phyloP scores from a whole-genome alignment of 441 rosid species.

The Syzygium malaccense region DNA sequence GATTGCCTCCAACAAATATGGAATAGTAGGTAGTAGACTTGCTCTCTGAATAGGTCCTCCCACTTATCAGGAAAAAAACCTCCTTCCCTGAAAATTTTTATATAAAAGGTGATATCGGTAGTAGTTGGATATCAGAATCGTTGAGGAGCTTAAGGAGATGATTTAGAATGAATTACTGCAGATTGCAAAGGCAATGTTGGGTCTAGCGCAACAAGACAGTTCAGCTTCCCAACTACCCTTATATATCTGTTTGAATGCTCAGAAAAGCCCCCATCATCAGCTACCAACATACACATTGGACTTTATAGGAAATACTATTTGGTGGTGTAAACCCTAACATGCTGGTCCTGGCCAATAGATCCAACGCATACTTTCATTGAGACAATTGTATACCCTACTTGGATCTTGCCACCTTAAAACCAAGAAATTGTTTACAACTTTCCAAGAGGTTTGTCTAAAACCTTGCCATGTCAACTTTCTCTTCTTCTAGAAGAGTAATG shows the following conservation, averaged over 20 bases:
- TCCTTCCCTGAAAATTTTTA: neutral
- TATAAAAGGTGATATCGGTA: neutral
- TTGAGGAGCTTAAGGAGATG: neutral
- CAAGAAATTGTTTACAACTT: neutral
- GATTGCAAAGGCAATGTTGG: neutral
- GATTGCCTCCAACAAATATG: neutral
- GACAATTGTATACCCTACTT: neutral
- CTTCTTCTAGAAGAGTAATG: neutral
- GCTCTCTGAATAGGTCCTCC: neutral
- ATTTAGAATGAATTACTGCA: neutral
- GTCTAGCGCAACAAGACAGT: neutral
- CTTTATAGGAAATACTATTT: neutral
- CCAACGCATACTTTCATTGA: neutral
- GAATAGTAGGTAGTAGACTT: neutral
- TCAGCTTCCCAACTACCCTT: neutral
- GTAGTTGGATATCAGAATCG: neutral
- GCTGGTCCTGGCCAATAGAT: neutral
- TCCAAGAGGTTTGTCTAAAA: neutral
- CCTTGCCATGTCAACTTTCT: neutral
- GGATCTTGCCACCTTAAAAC: neutral
- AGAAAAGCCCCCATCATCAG: neutral
- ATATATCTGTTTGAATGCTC: neutral
- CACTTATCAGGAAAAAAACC: neutral
- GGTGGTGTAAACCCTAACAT: neutral
- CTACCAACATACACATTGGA: neutral